These are phyloP conservation scores for Stylosanthes scabra DNA, from an alignment of 331 rosid species.

Conservation along the genomic window DNA sequence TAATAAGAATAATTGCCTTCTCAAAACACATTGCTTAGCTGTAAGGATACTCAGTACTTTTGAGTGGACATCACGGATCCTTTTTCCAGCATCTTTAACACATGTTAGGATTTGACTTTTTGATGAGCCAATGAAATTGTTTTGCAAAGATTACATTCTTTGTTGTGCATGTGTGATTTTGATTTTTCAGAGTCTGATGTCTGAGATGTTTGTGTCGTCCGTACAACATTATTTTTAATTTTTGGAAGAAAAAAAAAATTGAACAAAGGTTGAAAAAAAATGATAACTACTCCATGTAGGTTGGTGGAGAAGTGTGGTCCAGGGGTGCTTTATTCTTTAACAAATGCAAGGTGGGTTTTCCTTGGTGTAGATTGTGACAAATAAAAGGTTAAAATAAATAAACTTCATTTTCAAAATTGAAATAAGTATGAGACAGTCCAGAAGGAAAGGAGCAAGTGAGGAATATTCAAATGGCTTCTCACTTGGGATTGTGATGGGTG, in stretches of 20 bases:
- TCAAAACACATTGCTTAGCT: slow-evolving; percentile 2
- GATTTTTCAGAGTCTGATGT: neutral
- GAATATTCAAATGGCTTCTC: slow-evolving; percentile 36
- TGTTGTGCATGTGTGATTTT: slow-evolving; percentile 15
- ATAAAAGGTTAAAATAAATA: slow-evolving; percentile 29
- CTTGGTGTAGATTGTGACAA: slow-evolving; percentile 57
- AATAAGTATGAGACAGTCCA: slow-evolving; percentile 24
- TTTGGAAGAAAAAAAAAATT: too few species aligned
- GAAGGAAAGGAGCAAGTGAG: slow-evolving; percentile 3
- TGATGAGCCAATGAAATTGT: slow-evolving; percentile 21
- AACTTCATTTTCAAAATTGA: slow-evolving; percentile 23
- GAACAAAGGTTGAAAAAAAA: neutral
- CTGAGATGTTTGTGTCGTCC: slow-evolving; percentile 20
- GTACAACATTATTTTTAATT: neutral
- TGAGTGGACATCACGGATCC: slow-evolving; percentile 11
- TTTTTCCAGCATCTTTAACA: neutral
- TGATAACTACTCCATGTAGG: slow-evolving; percentile 24
- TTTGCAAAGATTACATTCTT: slow-evolving; percentile 15
- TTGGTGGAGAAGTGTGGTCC: slow-evolving; percentile 62
- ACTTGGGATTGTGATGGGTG: slow-evolving; percentile 12
- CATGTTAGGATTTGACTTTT: slow-evolving; percentile 13
- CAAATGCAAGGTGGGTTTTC: slow-evolving; percentile 48
- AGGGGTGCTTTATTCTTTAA: slow-evolving; percentile 13
- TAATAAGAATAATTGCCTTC: neutral
- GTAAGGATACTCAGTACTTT: neutral